Conservation (phyloP, 176 grass and related monocot species). For the Oryza brachyantha region DNA sequence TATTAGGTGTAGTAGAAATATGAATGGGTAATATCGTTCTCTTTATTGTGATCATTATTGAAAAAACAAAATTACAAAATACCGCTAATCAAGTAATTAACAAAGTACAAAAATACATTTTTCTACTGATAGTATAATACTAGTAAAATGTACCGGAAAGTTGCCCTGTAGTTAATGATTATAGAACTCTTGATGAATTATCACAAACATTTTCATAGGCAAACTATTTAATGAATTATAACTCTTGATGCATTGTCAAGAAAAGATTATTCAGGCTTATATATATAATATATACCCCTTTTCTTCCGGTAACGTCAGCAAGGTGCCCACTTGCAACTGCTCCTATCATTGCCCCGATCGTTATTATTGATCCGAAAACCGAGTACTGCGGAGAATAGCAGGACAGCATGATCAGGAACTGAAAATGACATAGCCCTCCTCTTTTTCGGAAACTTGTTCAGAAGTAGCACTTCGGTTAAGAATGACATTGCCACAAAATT, state of each 20-base stretch:
- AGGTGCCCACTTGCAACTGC: conserved; percentile 47
- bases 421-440: not conserved
- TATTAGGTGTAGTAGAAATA: too few species aligned
- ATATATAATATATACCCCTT: conserved; percentile 56
- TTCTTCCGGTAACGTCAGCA: conserved; percentile 49
- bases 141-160: too few species aligned
- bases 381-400: conserved; percentile 40
- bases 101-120: too few species aligned
- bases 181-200: too few species aligned
- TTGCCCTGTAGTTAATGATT: too few species aligned
- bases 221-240: conserved; percentile 26
- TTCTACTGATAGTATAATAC: too few species aligned
- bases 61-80: too few species aligned
- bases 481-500: not conserved
- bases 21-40: too few species aligned
- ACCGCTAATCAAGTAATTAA: too few species aligned
- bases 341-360: conserved; percentile 54
- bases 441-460: not conserved
- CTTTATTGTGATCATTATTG: too few species aligned
- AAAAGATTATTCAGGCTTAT: conserved; percentile 1
- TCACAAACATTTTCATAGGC: too few species aligned
- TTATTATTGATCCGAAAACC: conserved; percentile 53
- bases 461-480: not conserved
- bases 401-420: not conserved
- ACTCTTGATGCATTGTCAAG: not conserved